These are phyloP conservation scores for Avicennia marina DNA, from an alignment of 257 asterid species.

Conservation along the genomic window DNA sequence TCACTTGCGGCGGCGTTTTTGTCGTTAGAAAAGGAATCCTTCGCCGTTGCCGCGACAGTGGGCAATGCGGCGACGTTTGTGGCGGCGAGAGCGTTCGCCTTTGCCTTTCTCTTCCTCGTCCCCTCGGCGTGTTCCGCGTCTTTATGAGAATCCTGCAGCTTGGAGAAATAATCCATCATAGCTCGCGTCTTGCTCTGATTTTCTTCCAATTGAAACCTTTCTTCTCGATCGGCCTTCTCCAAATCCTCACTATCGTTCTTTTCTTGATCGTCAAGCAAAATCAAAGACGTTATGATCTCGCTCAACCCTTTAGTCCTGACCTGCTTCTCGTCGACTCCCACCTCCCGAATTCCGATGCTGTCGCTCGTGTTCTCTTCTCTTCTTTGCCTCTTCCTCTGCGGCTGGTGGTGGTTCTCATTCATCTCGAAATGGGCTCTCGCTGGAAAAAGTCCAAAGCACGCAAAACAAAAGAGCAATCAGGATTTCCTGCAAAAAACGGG, in stretches of 20 bases:
- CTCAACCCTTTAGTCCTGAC: slow-evolving; percentile 68
- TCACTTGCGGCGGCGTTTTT: neutral
- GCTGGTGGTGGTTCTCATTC: slow-evolving; percentile 34
- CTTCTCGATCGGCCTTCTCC: slow-evolving; percentile 40
- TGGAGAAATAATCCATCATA: slow-evolving; percentile 58
- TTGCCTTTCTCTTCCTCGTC: slow-evolving; percentile 40
- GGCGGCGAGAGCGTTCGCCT: slow-evolving; percentile 34
- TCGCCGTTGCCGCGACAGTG: slow-evolving; percentile 20
- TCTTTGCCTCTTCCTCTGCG: slow-evolving; percentile 38
- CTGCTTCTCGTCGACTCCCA: slow-evolving; percentile 34
- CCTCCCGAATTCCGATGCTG: slow-evolving; percentile 1
- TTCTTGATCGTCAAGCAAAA: slow-evolving; percentile 76
- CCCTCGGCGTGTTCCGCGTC: slow-evolving; percentile 43
- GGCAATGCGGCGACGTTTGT: slow-evolving; percentile 30
- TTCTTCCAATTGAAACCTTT: slow-evolving; percentile 37
- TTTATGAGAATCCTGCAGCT: slow-evolving; percentile 32
- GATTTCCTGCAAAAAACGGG: neutral
- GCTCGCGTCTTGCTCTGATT: slow-evolving; percentile 41
- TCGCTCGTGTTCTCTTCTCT: slow-evolving; percentile 23
- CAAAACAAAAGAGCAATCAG: slow-evolving; percentile 1
- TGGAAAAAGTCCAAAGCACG: neutral
- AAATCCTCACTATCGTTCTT: slow-evolving; percentile 44
- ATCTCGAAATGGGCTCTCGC: slow-evolving; percentile 23
- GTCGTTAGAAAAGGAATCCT: slow-evolving; percentile 1
- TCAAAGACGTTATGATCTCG: slow-evolving; percentile 72